Evolutionary conservation across 1,139 yeast genomes (phyloP).

Genomic region (Groenewaldozyma auringiensis): DNA sequence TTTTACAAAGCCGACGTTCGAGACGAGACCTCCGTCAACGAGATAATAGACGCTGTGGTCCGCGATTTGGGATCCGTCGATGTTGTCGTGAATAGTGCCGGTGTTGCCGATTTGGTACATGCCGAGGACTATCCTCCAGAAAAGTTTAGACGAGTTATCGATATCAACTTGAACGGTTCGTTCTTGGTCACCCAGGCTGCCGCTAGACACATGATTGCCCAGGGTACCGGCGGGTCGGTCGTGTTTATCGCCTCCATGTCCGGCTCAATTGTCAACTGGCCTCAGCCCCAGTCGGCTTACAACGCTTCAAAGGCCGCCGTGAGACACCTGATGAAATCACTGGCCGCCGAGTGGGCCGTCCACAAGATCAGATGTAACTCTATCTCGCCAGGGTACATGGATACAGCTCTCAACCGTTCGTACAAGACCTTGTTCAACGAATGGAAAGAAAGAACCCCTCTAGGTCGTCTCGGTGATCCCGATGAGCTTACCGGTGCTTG

Average conservation of each 20-base stretch:
- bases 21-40: constrained; percentile 46
- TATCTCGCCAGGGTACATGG: constrained; percentile 52
- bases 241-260: constrained; percentile 76
- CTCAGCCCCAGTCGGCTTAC: constrained; percentile 63
- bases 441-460: constrained; percentile 56
- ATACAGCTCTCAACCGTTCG: constrained; percentile 48
- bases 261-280: constrained; percentile 74
- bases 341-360: constrained; percentile 53
- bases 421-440: constrained; percentile 42
- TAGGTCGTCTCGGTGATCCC: constrained; percentile 60
- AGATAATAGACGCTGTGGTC: constrained; percentile 44
- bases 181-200: constrained; percentile 61
- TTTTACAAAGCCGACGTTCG: constrained; percentile 63
- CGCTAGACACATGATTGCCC: constrained; percentile 64
- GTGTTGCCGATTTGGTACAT: constrained; percentile 72
- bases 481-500: constrained; percentile 65
- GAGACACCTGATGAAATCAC: constrained; percentile 45
- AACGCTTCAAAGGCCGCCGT: constrained; percentile 58
- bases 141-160: constrained; percentile 66
- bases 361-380: constrained; percentile 48
- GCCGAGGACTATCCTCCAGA: constrained; percentile 75
- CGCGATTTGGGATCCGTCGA: constrained; percentile 57
- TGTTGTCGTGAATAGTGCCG: constrained; percentile 65
- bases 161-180: constrained; percentile 73
- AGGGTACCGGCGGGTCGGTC: constrained; percentile 43